Percentiles rank a stretch among this genome's conserved stretches.
These are phyloP conservation scores for Ramalina intermedia DNA, from an alignment of 495 filamentous ascomycete species.

Conservation along the genomic window DNA sequence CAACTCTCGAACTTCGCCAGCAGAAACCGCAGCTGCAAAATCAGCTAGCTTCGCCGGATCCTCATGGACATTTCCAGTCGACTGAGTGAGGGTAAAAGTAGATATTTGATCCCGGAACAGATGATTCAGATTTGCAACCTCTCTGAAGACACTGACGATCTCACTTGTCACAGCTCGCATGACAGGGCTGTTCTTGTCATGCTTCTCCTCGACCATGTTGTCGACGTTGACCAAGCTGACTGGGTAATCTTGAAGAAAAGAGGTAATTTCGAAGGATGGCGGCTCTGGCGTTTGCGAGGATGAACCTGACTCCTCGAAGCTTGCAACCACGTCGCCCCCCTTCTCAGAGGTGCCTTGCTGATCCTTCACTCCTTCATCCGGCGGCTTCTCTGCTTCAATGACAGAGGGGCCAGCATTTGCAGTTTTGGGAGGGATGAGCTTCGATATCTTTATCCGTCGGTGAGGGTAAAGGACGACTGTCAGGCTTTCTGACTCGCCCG, in stretches of 20 bases:
- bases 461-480: constrained; percentile 94
- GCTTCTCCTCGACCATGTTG: constrained; percentile 74
- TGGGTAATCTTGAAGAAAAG: constrained; percentile 78
- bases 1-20: constrained; percentile 77
- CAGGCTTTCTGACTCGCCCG: constrained; percentile 61
- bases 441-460: constrained; percentile 79
- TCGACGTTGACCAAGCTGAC: constrained; percentile 92
- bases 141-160: constrained; percentile 96
- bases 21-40: constrained; percentile 89
- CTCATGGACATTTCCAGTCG: constrained; percentile 82
- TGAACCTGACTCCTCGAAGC: constrained; percentile 67
- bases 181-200: constrained; percentile 73
- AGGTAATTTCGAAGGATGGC: constrained; percentile 65
- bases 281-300: constrained; percentile 30
- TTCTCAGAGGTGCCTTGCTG: constrained; percentile 38
- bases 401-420: constrained; percentile 19
- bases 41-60: constrained; percentile 92
- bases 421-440: constrained; percentile 49
- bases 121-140: constrained; percentile 81
- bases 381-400: constrained; percentile 29
- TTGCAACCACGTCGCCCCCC: constrained; percentile 88
- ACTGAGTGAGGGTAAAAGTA: constrained; percentile 89
- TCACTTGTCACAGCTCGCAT: constrained; percentile 89
- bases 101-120: constrained; percentile 97
- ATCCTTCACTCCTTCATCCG: constrained; percentile 42